Evolutionary conservation across 805 yeast species (phyloP).

Genomic region (Cyberlindnera americana): DNA sequence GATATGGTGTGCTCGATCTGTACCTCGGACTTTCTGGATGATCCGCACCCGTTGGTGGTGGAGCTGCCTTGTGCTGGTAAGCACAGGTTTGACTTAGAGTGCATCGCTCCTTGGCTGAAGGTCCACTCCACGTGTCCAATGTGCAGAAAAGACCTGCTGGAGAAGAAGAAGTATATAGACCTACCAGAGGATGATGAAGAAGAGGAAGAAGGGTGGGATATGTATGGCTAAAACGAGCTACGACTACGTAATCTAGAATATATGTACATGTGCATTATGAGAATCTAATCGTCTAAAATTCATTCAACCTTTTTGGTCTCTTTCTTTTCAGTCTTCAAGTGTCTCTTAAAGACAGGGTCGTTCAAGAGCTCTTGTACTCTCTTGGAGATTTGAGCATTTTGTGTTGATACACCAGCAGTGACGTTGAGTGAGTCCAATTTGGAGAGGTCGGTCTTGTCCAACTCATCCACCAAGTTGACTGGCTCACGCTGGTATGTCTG

Average conservation of each 20-base stretch:
- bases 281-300: too few relatives aligned
- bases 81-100: constrained; percentile 84
- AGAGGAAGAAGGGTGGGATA: constrained; percentile 70
- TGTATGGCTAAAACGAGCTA: constrained; percentile 49
- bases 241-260: constrained; percentile 5
- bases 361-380: constrained; percentile 69
- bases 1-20: constrained; percentile 83
- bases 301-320: constrained; percentile 14
- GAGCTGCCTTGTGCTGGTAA: constrained; percentile 57
- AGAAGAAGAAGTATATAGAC: constrained; percentile 38
- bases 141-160: constrained; percentile 70
- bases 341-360: constrained; percentile 66
- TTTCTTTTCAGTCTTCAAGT: constrained; percentile 25
- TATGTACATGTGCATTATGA: constrained; percentile 9
- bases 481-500: constrained; percentile 54
- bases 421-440: constrained; percentile 9
- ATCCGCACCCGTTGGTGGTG: constrained; percentile 76
- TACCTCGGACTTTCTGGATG: constrained; percentile 65
- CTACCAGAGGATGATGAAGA: constrained; percentile 34
- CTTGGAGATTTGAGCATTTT: constrained; percentile 24
- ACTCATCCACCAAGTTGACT: constrained; percentile 38
- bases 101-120: constrained; percentile 86
- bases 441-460: constrained; percentile 29
- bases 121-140: constrained; percentile 77
- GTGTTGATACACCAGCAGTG: constrained; percentile 4